Evolutionary conservation across 345 rosid genomes (phyloP).

Genomic region (Aquilaria malaccensis): DNA sequence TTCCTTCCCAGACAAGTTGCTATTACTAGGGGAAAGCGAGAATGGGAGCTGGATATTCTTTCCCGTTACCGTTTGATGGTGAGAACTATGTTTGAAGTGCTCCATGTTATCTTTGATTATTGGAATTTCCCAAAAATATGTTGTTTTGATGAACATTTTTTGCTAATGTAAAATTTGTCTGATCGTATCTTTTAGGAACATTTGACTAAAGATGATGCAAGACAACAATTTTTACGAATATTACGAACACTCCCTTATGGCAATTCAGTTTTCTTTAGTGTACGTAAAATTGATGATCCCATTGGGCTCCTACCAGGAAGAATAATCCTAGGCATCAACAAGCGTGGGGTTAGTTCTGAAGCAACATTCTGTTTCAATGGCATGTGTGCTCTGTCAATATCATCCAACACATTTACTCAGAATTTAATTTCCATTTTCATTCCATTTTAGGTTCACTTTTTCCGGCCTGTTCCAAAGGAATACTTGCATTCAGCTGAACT

Average conservation of each 20-base stretch:
- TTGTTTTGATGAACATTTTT: conserved; percentile 4
- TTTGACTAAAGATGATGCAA: conserved; percentile 89
- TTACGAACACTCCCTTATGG: conserved; percentile 85
- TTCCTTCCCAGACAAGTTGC: conserved; percentile 94
- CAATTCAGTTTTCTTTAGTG: conserved; percentile 85
- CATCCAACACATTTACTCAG: neutral
- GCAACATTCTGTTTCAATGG: neutral
- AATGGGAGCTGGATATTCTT: conserved; percentile 94
- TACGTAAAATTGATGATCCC: conserved; percentile 97
- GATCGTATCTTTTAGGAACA: conserved; percentile 48
- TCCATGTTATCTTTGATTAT: neutral
- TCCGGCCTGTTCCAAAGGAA: conserved; percentile 96
- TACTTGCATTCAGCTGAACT: conserved; percentile 93
- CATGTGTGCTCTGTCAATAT: neutral
- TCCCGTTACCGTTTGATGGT: conserved; percentile 87
- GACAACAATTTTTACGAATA: conserved; percentile 86
- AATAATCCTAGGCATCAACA: conserved; percentile 89
- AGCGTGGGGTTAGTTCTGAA: conserved; percentile 76
- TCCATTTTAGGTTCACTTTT: conserved; percentile 72
- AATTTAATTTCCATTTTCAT: conserved; percentile 14
- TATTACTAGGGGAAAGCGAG: conserved; percentile 87
- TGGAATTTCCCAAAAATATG: neutral
- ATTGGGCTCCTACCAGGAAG: conserved; percentile 95
- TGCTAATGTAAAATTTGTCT: conserved; percentile 11
- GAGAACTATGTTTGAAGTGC: conserved; percentile 5